A percentile compares a stretch with the other conserved stretches of the same genome.
phyloP scores from a whole-genome alignment of 768 basidiomycete species.

The Collybiopsis confluens region DNA sequence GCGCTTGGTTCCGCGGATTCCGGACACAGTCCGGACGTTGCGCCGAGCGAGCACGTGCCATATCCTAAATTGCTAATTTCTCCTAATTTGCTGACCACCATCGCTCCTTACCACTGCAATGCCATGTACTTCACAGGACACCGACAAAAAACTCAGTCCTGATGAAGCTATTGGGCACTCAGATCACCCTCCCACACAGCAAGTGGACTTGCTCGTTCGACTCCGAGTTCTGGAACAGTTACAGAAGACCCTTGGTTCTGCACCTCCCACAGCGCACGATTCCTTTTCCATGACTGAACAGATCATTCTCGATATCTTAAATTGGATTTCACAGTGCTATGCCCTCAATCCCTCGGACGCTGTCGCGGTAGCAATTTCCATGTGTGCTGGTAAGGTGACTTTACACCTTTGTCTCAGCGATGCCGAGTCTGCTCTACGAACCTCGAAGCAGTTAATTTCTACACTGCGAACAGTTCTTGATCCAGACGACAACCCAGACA shows the following conservation, averaged over 20 bases:
- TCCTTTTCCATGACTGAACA: neutral
- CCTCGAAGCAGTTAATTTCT: neutral
- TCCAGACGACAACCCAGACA: neutral
- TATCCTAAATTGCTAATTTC: too few relatives aligned
- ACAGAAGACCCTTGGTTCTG: neutral
- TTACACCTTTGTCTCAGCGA: slow-evolving; percentile 1
- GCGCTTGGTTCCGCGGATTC: too few relatives aligned
- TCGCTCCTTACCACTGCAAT: too few relatives aligned
- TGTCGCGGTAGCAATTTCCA: slow-evolving; percentile 7
- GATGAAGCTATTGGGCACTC: too few relatives aligned
- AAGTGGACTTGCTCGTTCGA: slow-evolving; percentile 7
- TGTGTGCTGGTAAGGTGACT: slow-evolving; percentile 1
- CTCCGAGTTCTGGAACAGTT: slow-evolving; percentile 8
- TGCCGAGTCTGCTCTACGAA: neutral
- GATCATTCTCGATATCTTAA: slow-evolving; percentile 6
- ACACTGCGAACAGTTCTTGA: neutral
- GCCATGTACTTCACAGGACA: too few relatives aligned
- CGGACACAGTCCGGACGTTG: too few relatives aligned
- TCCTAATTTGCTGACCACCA: too few relatives aligned
- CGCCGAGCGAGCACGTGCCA: too few relatives aligned
- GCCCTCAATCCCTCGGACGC: slow-evolving; percentile 4
- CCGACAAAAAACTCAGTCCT: too few relatives aligned
- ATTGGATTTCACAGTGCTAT: slow-evolving; percentile 9
- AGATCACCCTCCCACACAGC: neutral
- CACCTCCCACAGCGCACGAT: neutral